These are phyloP conservation scores for Syzygium syzygioides DNA, from an alignment of 441 rosid species.

Conservation along the genomic window DNA sequence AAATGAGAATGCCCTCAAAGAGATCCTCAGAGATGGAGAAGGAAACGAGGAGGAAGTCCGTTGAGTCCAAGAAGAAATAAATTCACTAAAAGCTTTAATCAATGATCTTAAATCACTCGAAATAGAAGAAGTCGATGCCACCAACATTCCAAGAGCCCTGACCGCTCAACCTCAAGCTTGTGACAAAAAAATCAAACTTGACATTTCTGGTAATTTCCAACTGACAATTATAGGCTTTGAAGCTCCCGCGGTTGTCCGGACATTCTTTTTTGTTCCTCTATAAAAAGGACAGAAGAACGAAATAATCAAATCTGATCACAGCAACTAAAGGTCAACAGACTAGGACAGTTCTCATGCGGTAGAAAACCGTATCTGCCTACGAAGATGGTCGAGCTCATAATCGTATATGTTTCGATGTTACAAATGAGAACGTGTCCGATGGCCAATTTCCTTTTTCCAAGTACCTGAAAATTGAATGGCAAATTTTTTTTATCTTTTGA, in stretches of 20 bases:
- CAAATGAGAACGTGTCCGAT: background rate
- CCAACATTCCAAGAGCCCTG: background rate
- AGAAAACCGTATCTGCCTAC: background rate
- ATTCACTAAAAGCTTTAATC: slow-evolving; percentile 80
- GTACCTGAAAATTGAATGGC: background rate
- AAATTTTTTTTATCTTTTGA: too few species aligned
- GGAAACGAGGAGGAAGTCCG: slow-evolving; percentile 58
- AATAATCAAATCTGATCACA: background rate
- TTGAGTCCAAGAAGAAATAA: slow-evolving; percentile 77
- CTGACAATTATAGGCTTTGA: background rate
- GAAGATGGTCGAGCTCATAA: background rate
- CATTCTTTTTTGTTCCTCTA: background rate
- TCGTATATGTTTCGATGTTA: background rate
- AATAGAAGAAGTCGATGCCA: slow-evolving; percentile 47
- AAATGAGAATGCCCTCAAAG: slow-evolving; percentile 82
- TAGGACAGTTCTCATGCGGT: background rate
- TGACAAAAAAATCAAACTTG: background rate
- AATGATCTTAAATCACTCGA: slow-evolving; percentile 86
- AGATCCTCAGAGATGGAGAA: slow-evolving; percentile 82
- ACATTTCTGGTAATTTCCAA: background rate
- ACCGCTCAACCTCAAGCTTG: background rate
- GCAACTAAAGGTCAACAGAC: background rate
- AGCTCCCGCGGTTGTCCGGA: background rate
- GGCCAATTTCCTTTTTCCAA: background rate
- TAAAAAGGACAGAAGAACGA: background rate